phyloP scores from a whole-genome alignment of 495 filamentous ascomycete species.

The Aspergillus nidulans region DNA sequence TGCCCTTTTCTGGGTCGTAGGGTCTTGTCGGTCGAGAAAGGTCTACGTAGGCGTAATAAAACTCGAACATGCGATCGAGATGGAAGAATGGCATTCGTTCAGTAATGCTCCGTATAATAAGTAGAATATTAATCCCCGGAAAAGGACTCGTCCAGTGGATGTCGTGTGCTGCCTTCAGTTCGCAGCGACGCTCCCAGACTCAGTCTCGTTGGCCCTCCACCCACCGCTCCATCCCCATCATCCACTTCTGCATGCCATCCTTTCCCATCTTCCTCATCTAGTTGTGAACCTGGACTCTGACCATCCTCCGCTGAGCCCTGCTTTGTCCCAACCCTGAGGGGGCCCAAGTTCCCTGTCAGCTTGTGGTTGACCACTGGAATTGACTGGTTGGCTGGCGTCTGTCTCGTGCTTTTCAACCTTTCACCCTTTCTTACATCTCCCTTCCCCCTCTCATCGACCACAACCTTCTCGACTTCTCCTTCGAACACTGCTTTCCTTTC shows the following conservation, averaged over 20 bases:
- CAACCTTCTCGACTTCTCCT: constrained; percentile 5
- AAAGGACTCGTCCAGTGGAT: not conserved
- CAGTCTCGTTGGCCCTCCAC: not conserved
- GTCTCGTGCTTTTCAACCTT: constrained; percentile 6
- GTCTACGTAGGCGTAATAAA: not conserved
- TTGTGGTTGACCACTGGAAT: constrained; percentile 4
- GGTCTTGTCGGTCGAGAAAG: not conserved
- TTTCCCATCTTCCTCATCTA: constrained; percentile 4
- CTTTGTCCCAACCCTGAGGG: constrained; percentile 3
- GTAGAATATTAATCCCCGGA: not conserved
- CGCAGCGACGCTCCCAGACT: not conserved
- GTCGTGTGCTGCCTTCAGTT: not conserved
- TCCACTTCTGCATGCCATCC: not conserved
- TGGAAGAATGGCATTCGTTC: not conserved
- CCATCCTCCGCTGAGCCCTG: not conserved
- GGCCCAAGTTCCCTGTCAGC: constrained; percentile 11
- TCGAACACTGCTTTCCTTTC: not conserved
- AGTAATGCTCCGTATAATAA: too few relatives aligned
- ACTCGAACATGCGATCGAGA: not conserved
- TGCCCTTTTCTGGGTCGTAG: not conserved
- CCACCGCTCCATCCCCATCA: not conserved
- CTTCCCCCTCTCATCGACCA: constrained; percentile 16
- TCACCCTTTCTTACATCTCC: constrained; percentile 12
- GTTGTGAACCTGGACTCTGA: not conserved
- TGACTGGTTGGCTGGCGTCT: not conserved